These are phyloP conservation scores for Tetrahymena thermophila DNA, from an alignment of 73 alveolate genomes.

Conservation along the genomic window DNA sequence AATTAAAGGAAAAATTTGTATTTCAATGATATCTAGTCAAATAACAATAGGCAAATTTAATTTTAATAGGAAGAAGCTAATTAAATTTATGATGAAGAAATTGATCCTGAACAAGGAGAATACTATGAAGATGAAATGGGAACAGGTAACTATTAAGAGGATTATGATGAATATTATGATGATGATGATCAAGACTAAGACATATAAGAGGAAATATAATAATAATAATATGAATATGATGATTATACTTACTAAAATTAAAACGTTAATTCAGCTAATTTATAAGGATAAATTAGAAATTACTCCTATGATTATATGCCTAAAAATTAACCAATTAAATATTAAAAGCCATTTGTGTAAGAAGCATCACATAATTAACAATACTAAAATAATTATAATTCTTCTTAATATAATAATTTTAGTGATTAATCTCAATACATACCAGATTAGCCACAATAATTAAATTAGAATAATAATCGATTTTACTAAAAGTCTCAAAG, in stretches of 20 bases:
- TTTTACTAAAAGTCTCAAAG: neutral
- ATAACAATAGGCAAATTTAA: neutral
- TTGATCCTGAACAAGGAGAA: neutral
- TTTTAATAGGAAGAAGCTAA: neutral
- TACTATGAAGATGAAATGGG: neutral
- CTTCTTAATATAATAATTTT: neutral
- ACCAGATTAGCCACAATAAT: neutral
- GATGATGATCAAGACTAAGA: neutral
- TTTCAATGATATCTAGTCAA: neutral
- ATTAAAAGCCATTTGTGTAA: neutral
- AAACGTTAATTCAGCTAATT: too few species aligned
- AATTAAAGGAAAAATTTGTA: neutral
- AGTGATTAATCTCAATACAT: neutral
- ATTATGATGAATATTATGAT: neutral
- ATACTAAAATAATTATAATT: too few species aligned
- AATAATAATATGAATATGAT: neutral
- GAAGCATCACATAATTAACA: neutral
- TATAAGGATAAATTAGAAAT: neutral
- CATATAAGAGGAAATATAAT: too few species aligned
- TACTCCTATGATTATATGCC: neutral
- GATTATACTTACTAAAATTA: neutral
- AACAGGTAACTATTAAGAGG: neutral
- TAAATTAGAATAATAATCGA: neutral
- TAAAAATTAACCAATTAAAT: neutral
- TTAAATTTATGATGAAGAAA: neutral